Evolutionary conservation across 2,329 filamentous ascomycete genomes (phyloP).

Genomic region (Alternaria gaisen): DNA sequence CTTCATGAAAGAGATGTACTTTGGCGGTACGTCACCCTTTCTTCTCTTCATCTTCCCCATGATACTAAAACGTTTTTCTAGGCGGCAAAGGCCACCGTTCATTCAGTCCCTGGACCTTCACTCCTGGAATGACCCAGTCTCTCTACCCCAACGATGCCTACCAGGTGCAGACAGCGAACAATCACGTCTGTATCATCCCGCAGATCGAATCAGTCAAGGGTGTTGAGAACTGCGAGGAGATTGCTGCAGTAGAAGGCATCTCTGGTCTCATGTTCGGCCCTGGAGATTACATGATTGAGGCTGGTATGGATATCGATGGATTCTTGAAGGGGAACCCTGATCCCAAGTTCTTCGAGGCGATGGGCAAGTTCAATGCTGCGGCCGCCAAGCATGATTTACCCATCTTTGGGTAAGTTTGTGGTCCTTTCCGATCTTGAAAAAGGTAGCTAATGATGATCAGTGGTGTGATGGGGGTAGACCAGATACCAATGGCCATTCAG

Average conservation of each 20-base stretch:
- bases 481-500: constrained; percentile 35
- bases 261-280: constrained; percentile 38
- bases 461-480: constrained; percentile 27
- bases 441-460: constrained; percentile 17
- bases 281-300: constrained; percentile 38
- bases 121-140: constrained; percentile 28
- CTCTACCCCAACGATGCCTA: constrained; percentile 36
- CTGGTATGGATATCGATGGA: constrained; percentile 29
- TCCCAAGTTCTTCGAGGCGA: constrained; percentile 27
- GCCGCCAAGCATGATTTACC: constrained; percentile 34
- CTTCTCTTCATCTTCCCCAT: background rate
- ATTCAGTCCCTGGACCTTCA: constrained; percentile 39
- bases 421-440: background rate
- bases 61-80: constrained; percentile 7
- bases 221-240: constrained; percentile 37
- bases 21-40: constrained; percentile 12
- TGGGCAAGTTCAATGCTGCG: constrained; percentile 31
- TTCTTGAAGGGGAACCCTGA: constrained; percentile 26
- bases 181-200: constrained; percentile 37
- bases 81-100: constrained; percentile 30
- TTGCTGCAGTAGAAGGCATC: constrained; percentile 37
- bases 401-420: constrained; percentile 30
- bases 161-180: constrained; percentile 35
- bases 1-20: constrained; percentile 37
- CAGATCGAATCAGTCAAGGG: constrained; percentile 40